A percentile compares a stretch with the other conserved stretches of the same genome.
Evolutionary conservation across 2,329 filamentous ascomycete genomes (phyloP).

Genomic region (Aspergillus glaucus): DNA sequence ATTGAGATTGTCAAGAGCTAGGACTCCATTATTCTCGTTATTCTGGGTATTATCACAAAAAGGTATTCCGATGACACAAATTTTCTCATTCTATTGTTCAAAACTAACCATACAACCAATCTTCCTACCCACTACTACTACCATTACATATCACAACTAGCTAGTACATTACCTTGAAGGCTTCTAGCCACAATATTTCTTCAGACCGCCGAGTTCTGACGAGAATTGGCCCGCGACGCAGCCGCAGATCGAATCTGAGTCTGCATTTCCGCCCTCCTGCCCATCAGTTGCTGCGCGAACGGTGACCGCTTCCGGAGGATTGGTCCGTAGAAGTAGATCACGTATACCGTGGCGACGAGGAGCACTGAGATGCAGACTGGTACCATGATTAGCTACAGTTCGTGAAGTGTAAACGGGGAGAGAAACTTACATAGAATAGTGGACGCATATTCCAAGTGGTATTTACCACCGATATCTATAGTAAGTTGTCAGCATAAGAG

Average conservation of each 20-base stretch:
- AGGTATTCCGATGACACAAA: too few species aligned
- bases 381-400: neutral
- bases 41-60: too few species aligned
- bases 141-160: neutral
- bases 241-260: constrained; percentile 11
- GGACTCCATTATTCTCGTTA: too few species aligned
- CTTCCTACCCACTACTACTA: neutral
- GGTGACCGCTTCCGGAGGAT: constrained; percentile 53
- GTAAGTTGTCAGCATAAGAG: constrained; percentile 3
- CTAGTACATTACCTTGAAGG: neutral
- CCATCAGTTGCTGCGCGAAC: constrained; percentile 57
- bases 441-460: constrained; percentile 51
- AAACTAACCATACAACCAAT: too few species aligned
- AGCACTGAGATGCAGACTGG: constrained; percentile 50
- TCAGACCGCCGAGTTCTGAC: neutral
- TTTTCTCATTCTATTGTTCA: too few species aligned
- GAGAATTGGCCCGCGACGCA: neutral
- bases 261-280: constrained; percentile 26
- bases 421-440: constrained; percentile 50
- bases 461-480: constrained; percentile 47
- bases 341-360: constrained; percentile 55
- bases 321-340: constrained; percentile 60
- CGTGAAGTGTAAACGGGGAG: neutral
- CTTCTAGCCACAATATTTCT: neutral
- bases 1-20: too few species aligned